Conservation (phyloP, 2,329 filamentous ascomycete species). For the Diaporthe vaccinii region DNA sequence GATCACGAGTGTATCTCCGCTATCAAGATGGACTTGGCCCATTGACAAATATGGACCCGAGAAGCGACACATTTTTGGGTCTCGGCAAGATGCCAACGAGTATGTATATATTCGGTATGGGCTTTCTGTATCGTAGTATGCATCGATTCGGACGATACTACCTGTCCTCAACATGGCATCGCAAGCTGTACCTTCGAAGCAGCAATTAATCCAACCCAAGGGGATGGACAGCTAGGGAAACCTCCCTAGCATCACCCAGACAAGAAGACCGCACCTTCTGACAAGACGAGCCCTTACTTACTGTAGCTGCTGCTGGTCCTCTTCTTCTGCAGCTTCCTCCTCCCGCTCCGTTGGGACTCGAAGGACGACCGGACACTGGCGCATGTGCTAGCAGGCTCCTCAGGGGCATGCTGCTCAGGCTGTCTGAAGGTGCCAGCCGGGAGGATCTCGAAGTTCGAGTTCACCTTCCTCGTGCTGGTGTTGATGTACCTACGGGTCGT, state of each 20-base stretch:
- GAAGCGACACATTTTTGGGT: neutral
- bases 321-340: constrained; percentile 37
- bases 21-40: neutral
- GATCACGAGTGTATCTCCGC: neutral
- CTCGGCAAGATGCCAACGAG: neutral
- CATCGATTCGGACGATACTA: neutral
- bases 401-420: constrained; percentile 25
- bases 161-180: neutral
- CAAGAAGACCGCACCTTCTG: neutral
- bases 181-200: neutral
- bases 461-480: constrained; percentile 52
- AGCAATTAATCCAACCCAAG: neutral
- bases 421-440: constrained; percentile 54
- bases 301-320: constrained; percentile 28
- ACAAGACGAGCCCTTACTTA: neutral
- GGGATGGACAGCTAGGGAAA: neutral
- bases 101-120: neutral
- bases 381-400: constrained; percentile 17
- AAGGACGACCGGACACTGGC: constrained; percentile 34
- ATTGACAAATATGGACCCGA: neutral
- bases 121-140: neutral
- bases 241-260: neutral
- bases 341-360: constrained; percentile 30
- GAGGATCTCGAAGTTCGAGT: constrained; percentile 55
- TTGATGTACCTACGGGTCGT: constrained; percentile 47